Evolutionary conservation across 2,329 filamentous ascomycete species (phyloP).

Genomic region (Rutstroemia sp.): DNA sequence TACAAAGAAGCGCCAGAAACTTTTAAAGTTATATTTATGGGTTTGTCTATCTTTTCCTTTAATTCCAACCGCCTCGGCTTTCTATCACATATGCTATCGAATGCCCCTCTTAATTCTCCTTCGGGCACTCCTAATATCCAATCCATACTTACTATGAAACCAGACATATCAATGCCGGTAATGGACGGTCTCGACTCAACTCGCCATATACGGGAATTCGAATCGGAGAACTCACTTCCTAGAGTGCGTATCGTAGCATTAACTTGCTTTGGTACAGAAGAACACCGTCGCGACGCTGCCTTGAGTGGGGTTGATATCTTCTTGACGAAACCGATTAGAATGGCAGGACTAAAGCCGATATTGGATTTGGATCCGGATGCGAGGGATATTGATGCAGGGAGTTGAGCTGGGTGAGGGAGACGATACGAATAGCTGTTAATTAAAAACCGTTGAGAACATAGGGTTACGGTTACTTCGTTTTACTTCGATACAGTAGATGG

Average conservation of each 20-base stretch:
- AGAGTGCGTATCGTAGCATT: slow-evolving; percentile 42
- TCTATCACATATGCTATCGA: too few relatives aligned
- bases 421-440: not conserved
- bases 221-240: slow-evolving; percentile 33
- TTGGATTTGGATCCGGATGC: slow-evolving; percentile 13
- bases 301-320: slow-evolving; percentile 45
- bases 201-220: slow-evolving; percentile 38
- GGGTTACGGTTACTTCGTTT: too few relatives aligned
- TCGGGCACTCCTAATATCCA: not conserved
- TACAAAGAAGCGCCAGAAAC: slow-evolving; percentile 12
- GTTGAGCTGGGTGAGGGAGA: not conserved
- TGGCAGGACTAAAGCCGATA: slow-evolving; percentile 17
- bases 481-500: too few relatives aligned
- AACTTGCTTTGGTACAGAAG: slow-evolving; percentile 41
- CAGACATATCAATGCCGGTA: slow-evolving; percentile 48
- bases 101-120: not conserved
- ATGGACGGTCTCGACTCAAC: slow-evolving; percentile 43
- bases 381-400: not conserved
- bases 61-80: not conserved
- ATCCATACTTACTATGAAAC: not conserved
- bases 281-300: slow-evolving; percentile 39
- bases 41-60: slow-evolving; percentile 8
- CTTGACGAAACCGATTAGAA: slow-evolving; percentile 40
- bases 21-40: slow-evolving; percentile 30
- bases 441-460: too few relatives aligned